Conservation (phyloP, 371 early-diverging fungal genomes). For the Syncephalastrum racemosum region DNA sequence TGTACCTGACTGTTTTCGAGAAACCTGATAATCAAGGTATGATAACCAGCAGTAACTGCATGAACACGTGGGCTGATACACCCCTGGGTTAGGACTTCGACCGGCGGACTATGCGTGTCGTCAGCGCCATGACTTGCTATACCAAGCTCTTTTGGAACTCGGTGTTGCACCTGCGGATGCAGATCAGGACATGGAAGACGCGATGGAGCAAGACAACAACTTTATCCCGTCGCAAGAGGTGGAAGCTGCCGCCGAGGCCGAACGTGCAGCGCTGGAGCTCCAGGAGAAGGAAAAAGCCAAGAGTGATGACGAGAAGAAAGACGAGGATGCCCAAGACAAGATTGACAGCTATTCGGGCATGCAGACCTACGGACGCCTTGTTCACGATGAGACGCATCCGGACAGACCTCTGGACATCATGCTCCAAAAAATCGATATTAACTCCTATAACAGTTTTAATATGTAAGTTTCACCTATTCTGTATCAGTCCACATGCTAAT, state of each 20-base stretch:
- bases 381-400: conserved; percentile 24
- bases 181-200: conserved; percentile 11
- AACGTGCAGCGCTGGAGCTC: conserved; percentile 32
- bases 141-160: conserved; percentile 11
- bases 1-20: conserved; percentile 10
- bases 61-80: not conserved
- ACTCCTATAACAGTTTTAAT: conserved; percentile 25
- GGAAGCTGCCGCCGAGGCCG: conserved; percentile 44
- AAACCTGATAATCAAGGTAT: conserved; percentile 27
- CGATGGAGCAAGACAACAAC: conserved; percentile 21
- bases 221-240: conserved; percentile 26
- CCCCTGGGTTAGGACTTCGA: conserved; percentile 16
- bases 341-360: conserved; percentile 42
- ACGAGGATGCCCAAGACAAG: conserved; percentile 14
- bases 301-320: conserved; percentile 11
- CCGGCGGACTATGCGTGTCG: conserved; percentile 25
- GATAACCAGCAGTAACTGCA: not conserved
- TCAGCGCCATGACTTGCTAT: conserved; percentile 16
- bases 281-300: conserved; percentile 11
- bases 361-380: conserved; percentile 38
- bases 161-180: conserved; percentile 9
- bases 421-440: conserved; percentile 53
- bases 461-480: conserved; percentile 19
- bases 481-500: not conserved
- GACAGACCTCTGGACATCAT: conserved; percentile 42